These are phyloP conservation scores for Tricholoma saponaceum DNA, from an alignment of 768 basidiomycete species.

Conservation along the genomic window DNA sequence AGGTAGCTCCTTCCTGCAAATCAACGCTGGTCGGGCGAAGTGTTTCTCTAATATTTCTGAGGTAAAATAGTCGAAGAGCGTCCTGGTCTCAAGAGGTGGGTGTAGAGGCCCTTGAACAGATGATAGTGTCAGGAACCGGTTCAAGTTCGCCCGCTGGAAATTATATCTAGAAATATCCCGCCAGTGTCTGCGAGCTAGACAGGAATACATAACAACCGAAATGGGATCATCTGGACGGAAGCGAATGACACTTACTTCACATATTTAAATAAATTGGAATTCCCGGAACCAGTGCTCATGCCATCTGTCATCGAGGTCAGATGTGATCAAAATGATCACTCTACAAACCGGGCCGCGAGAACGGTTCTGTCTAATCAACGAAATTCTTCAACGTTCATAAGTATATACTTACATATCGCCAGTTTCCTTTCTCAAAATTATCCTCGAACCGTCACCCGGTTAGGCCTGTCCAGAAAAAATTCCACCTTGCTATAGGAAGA, in stretches of 20 bases:
- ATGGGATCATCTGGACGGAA: background rate
- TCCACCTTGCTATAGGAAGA: too few relatives aligned
- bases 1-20: slow-evolving; percentile 57
- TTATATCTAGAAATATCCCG: background rate
- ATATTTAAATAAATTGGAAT: background rate
- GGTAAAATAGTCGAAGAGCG: slow-evolving; percentile 60
- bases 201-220: background rate
- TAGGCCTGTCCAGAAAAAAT: too few relatives aligned
- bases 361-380: too few relatives aligned
- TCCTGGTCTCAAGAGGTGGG: slow-evolving; percentile 52
- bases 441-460: too few relatives aligned
- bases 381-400: too few relatives aligned
- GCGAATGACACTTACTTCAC: background rate
- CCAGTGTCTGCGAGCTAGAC: background rate
- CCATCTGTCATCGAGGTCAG: background rate
- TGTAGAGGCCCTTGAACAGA: slow-evolving; percentile 52
- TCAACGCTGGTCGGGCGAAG: slow-evolving; percentile 53
- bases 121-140: slow-evolving; percentile 39
- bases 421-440: too few relatives aligned
- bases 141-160: background rate
- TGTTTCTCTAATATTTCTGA: slow-evolving; percentile 49
- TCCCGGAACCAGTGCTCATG: background rate
- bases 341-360: too few relatives aligned
- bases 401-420: too few relatives aligned
- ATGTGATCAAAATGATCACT: too few relatives aligned